Evolutionary conservation across 2,329 filamentous ascomycete species (phyloP).

Genomic region (Fusarium metavorans): DNA sequence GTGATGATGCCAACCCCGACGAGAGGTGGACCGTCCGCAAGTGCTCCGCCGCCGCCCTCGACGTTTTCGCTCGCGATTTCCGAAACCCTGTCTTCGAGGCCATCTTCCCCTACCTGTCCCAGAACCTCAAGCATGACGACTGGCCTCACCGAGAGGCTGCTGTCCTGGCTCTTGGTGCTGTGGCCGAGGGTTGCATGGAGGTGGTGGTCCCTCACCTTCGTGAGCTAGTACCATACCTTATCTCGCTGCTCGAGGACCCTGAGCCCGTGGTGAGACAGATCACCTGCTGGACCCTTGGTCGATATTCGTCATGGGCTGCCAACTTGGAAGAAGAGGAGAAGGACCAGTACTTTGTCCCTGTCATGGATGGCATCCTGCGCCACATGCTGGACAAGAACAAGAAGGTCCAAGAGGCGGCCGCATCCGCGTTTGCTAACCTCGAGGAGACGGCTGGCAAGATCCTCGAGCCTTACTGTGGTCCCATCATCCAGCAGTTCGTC

Average conservation of each 20-base stretch:
- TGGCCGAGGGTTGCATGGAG: conserved; percentile 93
- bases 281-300: conserved; percentile 95
- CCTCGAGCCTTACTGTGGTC: conserved; percentile 85
- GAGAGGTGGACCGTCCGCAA: conserved; percentile 96
- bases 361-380: conserved; percentile 95
- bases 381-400: conserved; percentile 99
- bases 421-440: conserved; percentile 94
- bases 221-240: conserved; percentile 89
- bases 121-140: conserved; percentile 87
- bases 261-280: conserved; percentile 96
- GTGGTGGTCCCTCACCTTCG: conserved; percentile 91
- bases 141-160: conserved; percentile 96
- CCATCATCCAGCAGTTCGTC: conserved; percentile 93
- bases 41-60: conserved; percentile 94
- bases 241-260: conserved; percentile 83
- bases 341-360: conserved; percentile 86
- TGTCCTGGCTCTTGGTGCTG: conserved; percentile 91
- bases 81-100: conserved; percentile 88
- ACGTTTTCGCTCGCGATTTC: conserved; percentile 94
- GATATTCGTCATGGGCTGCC: conserved; percentile 94
- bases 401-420: conserved; percentile 95
- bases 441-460: conserved; percentile 91
- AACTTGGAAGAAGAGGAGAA: conserved; percentile 77
- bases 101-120: conserved; percentile 91
- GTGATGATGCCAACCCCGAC: conserved; percentile 86